phyloP scores from a whole-genome alignment of 2,329 filamentous ascomycete species.

The Diaporthe citri region DNA sequence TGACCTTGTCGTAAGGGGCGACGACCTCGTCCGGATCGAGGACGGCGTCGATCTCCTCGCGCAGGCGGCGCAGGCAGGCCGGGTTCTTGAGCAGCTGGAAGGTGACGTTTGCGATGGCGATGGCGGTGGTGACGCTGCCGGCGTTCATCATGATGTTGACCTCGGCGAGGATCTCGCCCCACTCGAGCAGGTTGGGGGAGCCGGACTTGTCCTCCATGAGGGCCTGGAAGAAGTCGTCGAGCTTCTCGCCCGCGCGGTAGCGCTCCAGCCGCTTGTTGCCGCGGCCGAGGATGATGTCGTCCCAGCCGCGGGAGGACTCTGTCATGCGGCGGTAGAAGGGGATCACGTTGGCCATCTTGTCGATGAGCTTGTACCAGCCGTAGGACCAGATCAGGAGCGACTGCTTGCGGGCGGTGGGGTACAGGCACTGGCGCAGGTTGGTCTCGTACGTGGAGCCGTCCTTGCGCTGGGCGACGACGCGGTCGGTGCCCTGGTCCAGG shows the following conservation, averaged over 20 bases:
- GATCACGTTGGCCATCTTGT: constrained; percentile 60
- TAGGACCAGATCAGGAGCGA: constrained; percentile 64
- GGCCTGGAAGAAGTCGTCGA: constrained; percentile 70
- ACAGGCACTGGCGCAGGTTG: constrained; percentile 63
- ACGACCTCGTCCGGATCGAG: constrained; percentile 58
- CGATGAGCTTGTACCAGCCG: constrained; percentile 61
- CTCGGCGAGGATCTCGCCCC: constrained; percentile 70
- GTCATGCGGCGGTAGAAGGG: constrained; percentile 57
- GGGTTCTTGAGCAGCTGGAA: constrained; percentile 65
- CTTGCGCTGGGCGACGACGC: constrained; percentile 55
- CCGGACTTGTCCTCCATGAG: constrained; percentile 64
- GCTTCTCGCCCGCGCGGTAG: constrained; percentile 64
- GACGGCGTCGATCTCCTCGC: constrained; percentile 59
- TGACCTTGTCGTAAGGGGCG: constrained; percentile 54
- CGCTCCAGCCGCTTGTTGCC: constrained; percentile 57
- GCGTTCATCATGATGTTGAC: constrained; percentile 66
- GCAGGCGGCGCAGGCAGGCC: constrained; percentile 52
- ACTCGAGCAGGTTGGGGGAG: constrained; percentile 59
- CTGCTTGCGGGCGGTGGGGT: constrained; percentile 63
- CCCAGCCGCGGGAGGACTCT: constrained; percentile 56
- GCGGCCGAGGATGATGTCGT: constrained; percentile 62
- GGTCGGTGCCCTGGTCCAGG: constrained; percentile 62
- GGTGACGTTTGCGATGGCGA: constrained; percentile 59
- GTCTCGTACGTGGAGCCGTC: constrained; percentile 61
- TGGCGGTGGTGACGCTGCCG: constrained; percentile 62